phyloP scores from a whole-genome alignment of 177 flowering plant genomes.

The Tripterygium wilfordii region DNA sequence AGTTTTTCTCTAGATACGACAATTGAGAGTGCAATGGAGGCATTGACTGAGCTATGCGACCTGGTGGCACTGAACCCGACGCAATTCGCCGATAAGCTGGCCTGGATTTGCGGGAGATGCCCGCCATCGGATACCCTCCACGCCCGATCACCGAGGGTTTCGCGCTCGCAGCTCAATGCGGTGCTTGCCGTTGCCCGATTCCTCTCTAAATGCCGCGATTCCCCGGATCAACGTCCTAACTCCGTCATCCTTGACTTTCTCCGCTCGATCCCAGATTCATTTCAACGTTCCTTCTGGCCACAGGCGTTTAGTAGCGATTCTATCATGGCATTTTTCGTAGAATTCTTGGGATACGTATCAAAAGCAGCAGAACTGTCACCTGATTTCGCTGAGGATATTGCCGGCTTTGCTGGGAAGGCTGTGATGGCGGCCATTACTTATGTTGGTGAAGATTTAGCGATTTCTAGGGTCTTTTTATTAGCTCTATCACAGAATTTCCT shows the following conservation, averaged over 20 bases:
- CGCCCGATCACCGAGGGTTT: constrained; percentile 54
- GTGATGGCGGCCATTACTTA: constrained; percentile 28
- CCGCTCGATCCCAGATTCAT: constrained; percentile 57
- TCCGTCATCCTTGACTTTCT: constrained; percentile 51
- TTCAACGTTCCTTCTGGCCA: constrained; percentile 70
- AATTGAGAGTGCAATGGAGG: constrained; percentile 85
- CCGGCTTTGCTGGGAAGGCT: constrained; percentile 46
- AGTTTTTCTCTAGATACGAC: too few relatives aligned
- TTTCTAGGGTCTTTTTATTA: constrained; percentile 48
- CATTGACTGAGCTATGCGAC: constrained; percentile 82
- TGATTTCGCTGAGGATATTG: constrained; percentile 51
- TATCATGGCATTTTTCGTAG: constrained; percentile 47
- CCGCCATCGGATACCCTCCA: constrained; percentile 50
- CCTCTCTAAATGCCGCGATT: constrained; percentile 50
- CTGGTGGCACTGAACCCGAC: constrained; percentile 66
- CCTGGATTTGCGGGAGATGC: constrained; percentile 81
- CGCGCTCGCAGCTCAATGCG: constrained; percentile 87
- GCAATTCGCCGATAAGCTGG: constrained; percentile 60
- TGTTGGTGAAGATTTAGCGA: constrained; percentile 21
- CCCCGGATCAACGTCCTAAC: constrained; percentile 35
- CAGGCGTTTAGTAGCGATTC: constrained; percentile 42
- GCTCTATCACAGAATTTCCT: constrained; percentile 56
- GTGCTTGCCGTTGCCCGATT: constrained; percentile 67
- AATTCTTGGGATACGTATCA: constrained; percentile 49
- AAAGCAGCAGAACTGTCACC: constrained; percentile 44